Conservation (phyloP, 352 stramenopile species). For the Phytophthora sp. region DNA sequence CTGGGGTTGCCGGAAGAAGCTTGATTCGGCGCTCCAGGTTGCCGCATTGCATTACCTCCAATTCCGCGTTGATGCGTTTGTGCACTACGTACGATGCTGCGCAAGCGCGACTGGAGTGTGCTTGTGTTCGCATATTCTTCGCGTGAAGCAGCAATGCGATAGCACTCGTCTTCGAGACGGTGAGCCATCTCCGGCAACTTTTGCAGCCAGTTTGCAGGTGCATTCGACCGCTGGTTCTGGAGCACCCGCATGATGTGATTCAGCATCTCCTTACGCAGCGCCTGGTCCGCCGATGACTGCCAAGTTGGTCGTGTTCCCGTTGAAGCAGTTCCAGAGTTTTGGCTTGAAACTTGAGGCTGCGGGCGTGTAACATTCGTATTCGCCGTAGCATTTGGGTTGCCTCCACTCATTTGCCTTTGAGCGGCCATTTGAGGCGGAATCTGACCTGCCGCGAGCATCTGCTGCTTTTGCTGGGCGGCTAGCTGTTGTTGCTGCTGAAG, state of each 20-base stretch:
- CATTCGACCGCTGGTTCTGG: constrained; percentile 95
- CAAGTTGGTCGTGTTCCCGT: constrained; percentile 51
- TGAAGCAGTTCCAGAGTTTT: constrained; percentile 3
- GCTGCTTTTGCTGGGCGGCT: constrained; percentile 41
- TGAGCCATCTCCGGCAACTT: constrained; percentile 98
- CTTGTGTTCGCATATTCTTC: constrained; percentile 96
- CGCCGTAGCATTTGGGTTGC: constrained; percentile 10
- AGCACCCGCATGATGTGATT: constrained; percentile 95
- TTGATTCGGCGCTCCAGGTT: constrained; percentile 31
- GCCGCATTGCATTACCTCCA: constrained; percentile 33
- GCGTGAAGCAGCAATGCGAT: constrained; percentile 85
- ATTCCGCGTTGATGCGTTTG: constrained; percentile 69
- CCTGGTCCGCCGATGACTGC: constrained; percentile 76
- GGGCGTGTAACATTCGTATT: constrained; percentile 27
- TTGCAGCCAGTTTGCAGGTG: constrained; percentile 95
- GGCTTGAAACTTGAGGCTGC: constrained; percentile 25
- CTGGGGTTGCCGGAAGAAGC: constrained; percentile 25
- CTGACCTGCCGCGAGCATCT: constrained; percentile 39
- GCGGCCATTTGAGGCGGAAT: constrained; percentile 27
- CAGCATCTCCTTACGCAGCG: constrained; percentile 83
- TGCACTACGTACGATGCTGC: constrained; percentile 92
- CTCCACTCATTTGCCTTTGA: constrained; percentile 39
- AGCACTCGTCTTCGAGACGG: constrained; percentile 97
- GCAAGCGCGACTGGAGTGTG: constrained; percentile 95
- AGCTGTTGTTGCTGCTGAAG: constrained; percentile 30